Percentiles rank a stretch among this genome's conserved stretches.
phyloP scores from a whole-genome alignment of 345 rosid genomes.

The Melaleuca quinquenervia region DNA sequence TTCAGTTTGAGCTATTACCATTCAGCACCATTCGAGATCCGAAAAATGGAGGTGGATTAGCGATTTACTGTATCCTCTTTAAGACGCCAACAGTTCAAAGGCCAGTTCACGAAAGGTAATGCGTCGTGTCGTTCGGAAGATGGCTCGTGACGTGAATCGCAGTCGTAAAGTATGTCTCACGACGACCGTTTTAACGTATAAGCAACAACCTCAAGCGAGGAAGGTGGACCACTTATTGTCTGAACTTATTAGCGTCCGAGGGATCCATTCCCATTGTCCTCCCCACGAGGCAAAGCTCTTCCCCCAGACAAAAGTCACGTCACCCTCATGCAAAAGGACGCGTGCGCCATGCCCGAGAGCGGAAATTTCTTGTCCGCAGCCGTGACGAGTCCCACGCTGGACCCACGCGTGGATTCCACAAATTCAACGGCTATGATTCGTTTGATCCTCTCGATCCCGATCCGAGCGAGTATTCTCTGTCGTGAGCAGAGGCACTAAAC shows the following conservation, averaged over 20 bases:
- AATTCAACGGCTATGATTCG: neutral
- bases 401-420: neutral
- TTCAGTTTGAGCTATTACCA: fast-evolving
- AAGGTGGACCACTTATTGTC: neutral
- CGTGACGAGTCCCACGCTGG: neutral
- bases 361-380: neutral
- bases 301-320: neutral
- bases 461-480: neutral
- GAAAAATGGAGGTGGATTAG: fast-evolving
- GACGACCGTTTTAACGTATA: too few relatives aligned
- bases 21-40: neutral
- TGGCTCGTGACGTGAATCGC: neutral
- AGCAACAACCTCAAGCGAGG: too few relatives aligned
- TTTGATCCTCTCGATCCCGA: neutral
- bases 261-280: too few relatives aligned
- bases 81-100: neutral
- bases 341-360: neutral
- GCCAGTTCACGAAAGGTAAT: neutral
- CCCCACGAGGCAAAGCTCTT: too few relatives aligned
- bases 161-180: too few relatives aligned
- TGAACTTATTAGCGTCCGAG: neutral
- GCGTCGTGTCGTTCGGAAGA: too few relatives aligned
- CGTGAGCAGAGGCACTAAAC: neutral
- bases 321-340: neutral
- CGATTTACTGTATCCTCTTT: neutral